Conservation (phyloP, 306 rosid species). For the Ziziphus jujuba region DNA sequence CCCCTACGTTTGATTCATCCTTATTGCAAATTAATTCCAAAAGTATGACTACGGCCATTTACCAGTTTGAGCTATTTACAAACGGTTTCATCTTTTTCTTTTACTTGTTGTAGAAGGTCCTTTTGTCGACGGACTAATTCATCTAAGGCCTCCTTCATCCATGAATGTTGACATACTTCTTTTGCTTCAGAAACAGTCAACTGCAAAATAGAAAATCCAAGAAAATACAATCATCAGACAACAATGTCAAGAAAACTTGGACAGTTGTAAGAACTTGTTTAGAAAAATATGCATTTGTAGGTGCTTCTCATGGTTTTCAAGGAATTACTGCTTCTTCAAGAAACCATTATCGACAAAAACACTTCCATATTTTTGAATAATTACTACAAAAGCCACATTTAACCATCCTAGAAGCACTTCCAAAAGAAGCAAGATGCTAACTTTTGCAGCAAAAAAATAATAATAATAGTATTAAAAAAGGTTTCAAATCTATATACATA, state of each 20-base stretch:
- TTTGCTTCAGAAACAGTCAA: slow-evolving; percentile 69
- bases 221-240: slow-evolving; percentile 22
- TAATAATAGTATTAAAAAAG: no score
- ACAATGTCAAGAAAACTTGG: background rate
- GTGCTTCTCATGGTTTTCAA: no score
- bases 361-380: no score
- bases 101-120: background rate
- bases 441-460: background rate
- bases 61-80: slow-evolving; percentile 23
- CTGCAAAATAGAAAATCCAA: slow-evolving; percentile 46
- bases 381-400: no score
- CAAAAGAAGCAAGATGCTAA: no score
- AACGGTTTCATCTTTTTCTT: slow-evolving; percentile 16
- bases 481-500: slow-evolving; percentile 29
- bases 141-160: slow-evolving; percentile 93
- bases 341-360: no score
- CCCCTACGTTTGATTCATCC: slow-evolving; percentile 19
- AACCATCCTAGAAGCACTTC: no score
- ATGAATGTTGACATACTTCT: slow-evolving; percentile 73
- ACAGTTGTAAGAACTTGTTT: no score
- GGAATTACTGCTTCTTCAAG: no score
- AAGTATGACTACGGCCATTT: no score
- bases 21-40: background rate
- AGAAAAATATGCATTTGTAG: no score
- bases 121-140: slow-evolving; percentile 45